Base-by-base conservation (phyloP, 768 basidiomycete species). In the Pisolithus microcarpus region DNA sequence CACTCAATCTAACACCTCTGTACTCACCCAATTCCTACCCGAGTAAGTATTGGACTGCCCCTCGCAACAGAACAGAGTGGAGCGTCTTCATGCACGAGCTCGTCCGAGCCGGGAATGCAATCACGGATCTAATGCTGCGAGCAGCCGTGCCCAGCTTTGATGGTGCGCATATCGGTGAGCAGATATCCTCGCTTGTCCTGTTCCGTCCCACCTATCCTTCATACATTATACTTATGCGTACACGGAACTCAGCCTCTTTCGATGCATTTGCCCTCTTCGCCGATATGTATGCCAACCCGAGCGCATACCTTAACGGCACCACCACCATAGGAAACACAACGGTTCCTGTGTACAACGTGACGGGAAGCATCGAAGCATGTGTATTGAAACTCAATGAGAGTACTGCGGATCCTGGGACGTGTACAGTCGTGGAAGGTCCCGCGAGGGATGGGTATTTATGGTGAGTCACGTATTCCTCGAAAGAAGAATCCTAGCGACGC, bases 261-360 rank as follows among this genome's bases (percentile, higher is more conserved):
- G 80, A 84, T 60, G 81, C 82, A 4, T 73, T 83, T 59, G 70
- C 70, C 2, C 70, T 85, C 28, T 82, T 85, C 61, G 62, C 72
- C 16, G 81, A 85, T 58, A 82, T 85, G 66, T 72, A 73, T 55
- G 62, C 66, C 23, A 61, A 75, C 50, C 83, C 84, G 1, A 55
- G 63, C 7, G 54, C 60, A 4, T 85, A 84, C 62, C 64, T 84
- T 30, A 85, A 84, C 52, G 83, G 82, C 7, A 84, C 81, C 0
- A 16, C 7, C 11, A 24, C 43, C 28, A 44, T 3, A 7, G 43
- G 24, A 7, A 40, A 18, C 21, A 40, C 39, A 18, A 40, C 39
- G 26, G 81, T 73, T 0, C 79, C 81, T 11, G 61, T 77, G 44
- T 44, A 44, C 26, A 84, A 84, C 54, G 74, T 79, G 23, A 82